Base-by-base conservation (phyloP, 208 protist species). In the Phytomonas francai region DNA sequence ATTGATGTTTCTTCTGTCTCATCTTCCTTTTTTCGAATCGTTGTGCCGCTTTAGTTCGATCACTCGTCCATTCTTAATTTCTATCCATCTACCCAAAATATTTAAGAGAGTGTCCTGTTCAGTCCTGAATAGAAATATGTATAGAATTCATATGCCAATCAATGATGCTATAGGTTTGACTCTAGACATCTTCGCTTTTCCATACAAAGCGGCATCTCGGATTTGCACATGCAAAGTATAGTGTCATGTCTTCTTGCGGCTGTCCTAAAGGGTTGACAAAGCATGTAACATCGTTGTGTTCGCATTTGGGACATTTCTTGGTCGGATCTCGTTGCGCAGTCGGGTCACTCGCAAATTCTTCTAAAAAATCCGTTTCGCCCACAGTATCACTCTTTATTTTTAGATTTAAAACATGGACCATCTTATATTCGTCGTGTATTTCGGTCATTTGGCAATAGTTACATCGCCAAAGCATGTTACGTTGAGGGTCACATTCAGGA, bases 241-340 rank as follows among this genome's bases (percentile, higher is more conserved):
- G 79, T 25, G 88, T 93, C 88, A 96, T 94, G 68, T 94, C 91
- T 68, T 96, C 91, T 61, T 93, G 86, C 0, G 87, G 86, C 60
- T 89, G 85, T 0, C 87, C 91, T 19, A 96, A 79, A 14, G 91
- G 91, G 67, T 96, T 96, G 30, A 96, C 87, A 67, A 94, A 96
- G 68, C 89, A 94, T 7, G 87, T 81, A 9, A 94, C 85, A 54
- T 88, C 85, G 39, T 85, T 80, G 59, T 79, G 74, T 0, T 72
- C 65, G 69, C 91, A 96, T 11, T 79, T 76, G 16, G 78, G 74
- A 74, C 91, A 96, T 57, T 70, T 70, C 76, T 91, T 93, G 25
- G 86, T 81, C 16, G 84, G 77, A 58, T 93, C 89, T 58, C 88
- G 84, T 74, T 93, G 86, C 12, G 88, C 91, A 1, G 91, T 96